Base-by-base conservation (phyloP, 345 rosid species). In the Salix brachista region DNA sequence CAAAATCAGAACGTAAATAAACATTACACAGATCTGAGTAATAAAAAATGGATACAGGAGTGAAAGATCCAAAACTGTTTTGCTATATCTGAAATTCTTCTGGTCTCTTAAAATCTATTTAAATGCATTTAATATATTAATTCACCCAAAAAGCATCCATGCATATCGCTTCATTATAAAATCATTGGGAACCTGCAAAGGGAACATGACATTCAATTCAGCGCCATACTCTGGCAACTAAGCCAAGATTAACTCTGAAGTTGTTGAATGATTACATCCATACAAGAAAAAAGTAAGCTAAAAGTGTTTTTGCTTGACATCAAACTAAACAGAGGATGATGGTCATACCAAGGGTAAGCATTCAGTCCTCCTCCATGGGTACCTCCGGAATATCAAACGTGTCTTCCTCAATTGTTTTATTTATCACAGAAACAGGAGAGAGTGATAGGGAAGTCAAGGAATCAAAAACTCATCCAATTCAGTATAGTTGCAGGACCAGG, bases 361-460 rank as follows among this genome's bases (percentile, higher is more conserved):
- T 32, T 90, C 83, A 92, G 84, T 92, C 99, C 67, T 93, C 97
- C 83, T 96, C 99, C 99, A 94, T 94, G 9, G 97, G 99, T 44
- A 96, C 95, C 7, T 96, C 95, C n/a, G 99, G 98, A 79, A 96
- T 89, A 79, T 96, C 98, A 78, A 89, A 91, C 81, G 92, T 84
- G 81, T 96, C 98, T 87, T 96, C 99, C 84, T 89, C 85, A 16
- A 90, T 92, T 1, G 94, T 83, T 48, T 88, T 93, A 83, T 89
- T 92, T 74, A 89, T 85, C 72, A 88, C 89, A 28, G 86, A 84
- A 67, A 89, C 81, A 21, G 92, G 84, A 52, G 87, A 68, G 73
- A 84, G 97, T 93, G 78, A 81, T 13, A 19, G 44, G 69, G 5
- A 48, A 42, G 94, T 95, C 80, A 93, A 93, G 94, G 93, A 84